Evolutionary conservation across 73 alveolate species (phyloP).

Genomic region (Blepharisma japonicum): DNA sequence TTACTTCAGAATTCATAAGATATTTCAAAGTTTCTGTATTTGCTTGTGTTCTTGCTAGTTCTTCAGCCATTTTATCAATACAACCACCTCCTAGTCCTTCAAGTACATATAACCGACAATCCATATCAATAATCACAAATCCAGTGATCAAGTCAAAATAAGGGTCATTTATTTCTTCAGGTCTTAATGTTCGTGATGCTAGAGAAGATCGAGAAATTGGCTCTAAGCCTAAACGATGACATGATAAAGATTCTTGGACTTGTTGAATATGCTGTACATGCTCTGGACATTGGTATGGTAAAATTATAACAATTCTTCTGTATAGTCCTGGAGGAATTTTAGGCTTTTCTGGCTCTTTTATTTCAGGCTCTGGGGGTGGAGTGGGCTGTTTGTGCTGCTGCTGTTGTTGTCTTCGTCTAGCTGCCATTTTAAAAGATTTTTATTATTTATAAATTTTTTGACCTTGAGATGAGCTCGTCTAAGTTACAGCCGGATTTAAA

Average conservation of each 20-base stretch:
- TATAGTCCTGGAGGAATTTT: conserved; percentile 33
- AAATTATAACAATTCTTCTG: conserved; percentile 57
- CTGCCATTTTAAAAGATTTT: conserved; percentile 2
- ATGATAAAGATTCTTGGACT: conserved; percentile 46
- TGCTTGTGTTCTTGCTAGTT: conserved; percentile 49
- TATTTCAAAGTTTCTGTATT: conserved; percentile 44
- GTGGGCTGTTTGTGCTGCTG: background rate
- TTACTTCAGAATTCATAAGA: conserved; percentile 65
- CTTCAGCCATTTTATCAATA: conserved; percentile 43
- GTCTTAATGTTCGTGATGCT: conserved; percentile 53
- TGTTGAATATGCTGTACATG: conserved; percentile 38
- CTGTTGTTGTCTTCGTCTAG: conserved; percentile 2
- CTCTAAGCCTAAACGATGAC: conserved; percentile 43
- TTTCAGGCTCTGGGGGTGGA: conserved; percentile 20
- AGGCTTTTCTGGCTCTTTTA: conserved; percentile 18
- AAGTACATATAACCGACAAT: conserved; percentile 50
- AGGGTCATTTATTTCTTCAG: conserved; percentile 52
- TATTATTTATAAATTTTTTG: background rate
- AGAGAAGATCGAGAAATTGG: conserved; percentile 39
- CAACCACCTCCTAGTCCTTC: conserved; percentile 75
- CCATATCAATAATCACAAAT: conserved; percentile 60
- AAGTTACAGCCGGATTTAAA: no score
- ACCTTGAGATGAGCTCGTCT: background rate
- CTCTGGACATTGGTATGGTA: conserved; percentile 58
- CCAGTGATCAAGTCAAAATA: conserved; percentile 61